Percentiles rank a stretch among this genome's conserved stretches.
phyloP scores from a whole-genome alignment of 768 basidiomycete genomes.

The Nidularia pulvinata region DNA sequence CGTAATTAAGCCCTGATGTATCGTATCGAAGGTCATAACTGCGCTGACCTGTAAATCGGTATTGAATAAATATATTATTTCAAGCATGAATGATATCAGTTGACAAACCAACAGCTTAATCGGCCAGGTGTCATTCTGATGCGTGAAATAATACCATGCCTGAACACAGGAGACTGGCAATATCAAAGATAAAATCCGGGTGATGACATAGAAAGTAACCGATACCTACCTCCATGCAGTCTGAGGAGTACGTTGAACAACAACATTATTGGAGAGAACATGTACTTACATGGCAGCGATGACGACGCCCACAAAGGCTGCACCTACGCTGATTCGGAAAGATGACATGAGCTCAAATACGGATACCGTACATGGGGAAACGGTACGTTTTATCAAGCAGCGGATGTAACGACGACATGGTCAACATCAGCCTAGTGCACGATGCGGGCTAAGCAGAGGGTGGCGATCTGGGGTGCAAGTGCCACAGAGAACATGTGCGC shows the following conservation, averaged over 20 bases:
- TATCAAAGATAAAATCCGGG: neutral
- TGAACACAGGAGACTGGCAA: constrained; percentile 52
- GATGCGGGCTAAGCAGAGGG: neutral
- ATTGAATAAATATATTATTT: neutral
- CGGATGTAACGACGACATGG: neutral
- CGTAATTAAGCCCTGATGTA: constrained; percentile 49
- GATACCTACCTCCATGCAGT: constrained; percentile 43
- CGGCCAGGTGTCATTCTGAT: constrained; percentile 49
- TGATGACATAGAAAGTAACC: constrained; percentile 2
- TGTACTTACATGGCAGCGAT: constrained; percentile 44
- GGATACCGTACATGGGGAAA: neutral
- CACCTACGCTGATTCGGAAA: constrained; percentile 36
- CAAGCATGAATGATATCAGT: neutral
- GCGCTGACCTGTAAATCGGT: constrained; percentile 36
- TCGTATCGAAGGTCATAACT: constrained; percentile 48
- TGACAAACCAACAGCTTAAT: constrained; percentile 42
- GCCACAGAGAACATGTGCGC: neutral
- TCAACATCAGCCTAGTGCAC: neutral
- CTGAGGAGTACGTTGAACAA: constrained; percentile 19
- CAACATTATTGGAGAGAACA: neutral
- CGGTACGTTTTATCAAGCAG: constrained; percentile 29
- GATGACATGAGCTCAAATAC: neutral
- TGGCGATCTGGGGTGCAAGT: neutral
- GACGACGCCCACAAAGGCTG: constrained; percentile 48
- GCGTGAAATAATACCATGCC: constrained; percentile 51